These are phyloP conservation scores for Populus hybrid DNA, from an alignment of 441 rosid genomes.

Conservation along the genomic window DNA sequence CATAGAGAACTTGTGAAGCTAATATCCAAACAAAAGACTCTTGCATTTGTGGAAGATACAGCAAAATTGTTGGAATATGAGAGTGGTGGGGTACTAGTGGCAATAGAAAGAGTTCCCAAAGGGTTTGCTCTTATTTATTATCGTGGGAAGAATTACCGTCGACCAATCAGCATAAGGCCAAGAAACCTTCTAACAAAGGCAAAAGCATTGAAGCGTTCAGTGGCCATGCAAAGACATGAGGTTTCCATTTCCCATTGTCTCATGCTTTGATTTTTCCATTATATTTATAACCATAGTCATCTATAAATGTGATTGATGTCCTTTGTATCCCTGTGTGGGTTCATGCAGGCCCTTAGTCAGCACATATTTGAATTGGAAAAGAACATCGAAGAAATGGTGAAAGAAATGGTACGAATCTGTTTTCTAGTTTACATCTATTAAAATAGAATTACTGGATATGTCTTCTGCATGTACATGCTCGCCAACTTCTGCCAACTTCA, in stretches of 20 bases:
- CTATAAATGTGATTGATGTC: not conserved
- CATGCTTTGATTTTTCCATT: conserved; percentile 17
- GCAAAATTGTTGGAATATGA: conserved; percentile 85
- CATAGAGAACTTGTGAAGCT: conserved; percentile 95
- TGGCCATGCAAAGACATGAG: conserved; percentile 98
- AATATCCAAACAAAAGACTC: conserved; percentile 83
- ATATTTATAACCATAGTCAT: conserved; percentile 11
- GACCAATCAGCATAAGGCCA: conserved; percentile 86
- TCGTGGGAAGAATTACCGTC: conserved; percentile 88
- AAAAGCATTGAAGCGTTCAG: conserved; percentile 88
- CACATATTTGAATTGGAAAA: conserved; percentile 84
- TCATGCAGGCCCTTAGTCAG: conserved; percentile 84
- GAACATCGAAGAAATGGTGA: conserved; percentile 70
- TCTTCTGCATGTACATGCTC: not conserved
- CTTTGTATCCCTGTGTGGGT: conserved; percentile 3
- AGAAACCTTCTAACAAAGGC: conserved; percentile 93
- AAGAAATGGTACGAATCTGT: conserved; percentile 63
- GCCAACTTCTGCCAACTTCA: too few relatives aligned
- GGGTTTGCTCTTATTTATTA: conserved; percentile 85
- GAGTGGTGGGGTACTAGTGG: conserved; percentile 93
- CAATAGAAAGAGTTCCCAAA: conserved; percentile 87
- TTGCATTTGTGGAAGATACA: conserved; percentile 85
- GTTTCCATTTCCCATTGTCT: conserved; percentile 33
- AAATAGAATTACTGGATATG: not conserved
- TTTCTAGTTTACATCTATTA: conserved; percentile 7